Evolutionary conservation across 2,329 filamentous ascomycete species (phyloP).

Genomic region (Cercospora sesami): DNA sequence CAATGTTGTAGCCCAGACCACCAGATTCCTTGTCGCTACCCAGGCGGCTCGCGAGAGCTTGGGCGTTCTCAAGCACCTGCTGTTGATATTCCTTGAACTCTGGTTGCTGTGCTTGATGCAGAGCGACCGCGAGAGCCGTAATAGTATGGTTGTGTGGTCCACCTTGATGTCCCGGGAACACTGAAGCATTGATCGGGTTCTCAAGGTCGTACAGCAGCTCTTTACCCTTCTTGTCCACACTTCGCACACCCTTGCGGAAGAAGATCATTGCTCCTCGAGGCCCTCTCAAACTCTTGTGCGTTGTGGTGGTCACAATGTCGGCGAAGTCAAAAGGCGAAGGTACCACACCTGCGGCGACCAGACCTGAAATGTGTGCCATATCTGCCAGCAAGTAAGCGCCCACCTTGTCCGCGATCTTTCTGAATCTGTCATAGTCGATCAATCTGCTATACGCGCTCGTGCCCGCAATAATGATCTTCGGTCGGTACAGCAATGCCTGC

Average conservation of each 20-base stretch:
- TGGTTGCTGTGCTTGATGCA: slow-evolving; percentile 85
- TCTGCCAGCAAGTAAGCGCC: slow-evolving; percentile 85
- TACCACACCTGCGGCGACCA: slow-evolving; percentile 88
- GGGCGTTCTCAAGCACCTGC: slow-evolving; percentile 85
- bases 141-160: slow-evolving; percentile 99
- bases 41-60: slow-evolving; percentile 73
- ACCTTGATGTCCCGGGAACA: slow-evolving; percentile 97
- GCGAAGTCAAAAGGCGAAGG: slow-evolving; percentile 85
- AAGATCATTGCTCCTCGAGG: slow-evolving; percentile 98
- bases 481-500: slow-evolving; percentile 82
- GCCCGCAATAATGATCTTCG: slow-evolving; percentile 92
- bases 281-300: slow-evolving; percentile 94
- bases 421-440: slow-evolving; percentile 93
- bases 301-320: slow-evolving; percentile 96
- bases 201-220: slow-evolving; percentile 84
- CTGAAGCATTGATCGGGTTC: slow-evolving; percentile 88
- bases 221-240: slow-evolving; percentile 73
- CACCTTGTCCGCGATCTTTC: slow-evolving; percentile 84
- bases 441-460: slow-evolving; percentile 94
- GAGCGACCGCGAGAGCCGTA: slow-evolving; percentile 86
- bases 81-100: slow-evolving; percentile 94
- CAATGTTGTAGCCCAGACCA: slow-evolving; percentile 80
- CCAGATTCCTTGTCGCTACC: slow-evolving; percentile 70
- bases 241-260: slow-evolving; percentile 88
- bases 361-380: slow-evolving; percentile 95